A percentile compares a stretch with the other conserved stretches of the same genome.
phyloP scores from a whole-genome alignment of 208 protist species.

The Leptomonas pyrrhocoris region DNA sequence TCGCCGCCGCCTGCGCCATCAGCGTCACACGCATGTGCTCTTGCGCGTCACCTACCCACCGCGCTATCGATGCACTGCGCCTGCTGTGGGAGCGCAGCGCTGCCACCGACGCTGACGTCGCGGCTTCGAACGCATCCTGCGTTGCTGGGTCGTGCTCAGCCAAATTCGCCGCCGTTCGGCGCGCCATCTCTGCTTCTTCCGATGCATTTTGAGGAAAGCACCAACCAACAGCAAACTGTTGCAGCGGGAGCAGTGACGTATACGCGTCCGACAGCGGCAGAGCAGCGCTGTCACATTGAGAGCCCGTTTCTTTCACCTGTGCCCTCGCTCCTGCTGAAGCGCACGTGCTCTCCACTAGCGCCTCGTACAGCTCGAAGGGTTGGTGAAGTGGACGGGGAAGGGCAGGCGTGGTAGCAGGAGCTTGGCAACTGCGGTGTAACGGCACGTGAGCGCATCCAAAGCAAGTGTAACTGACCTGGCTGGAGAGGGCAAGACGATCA shows the following conservation, averaged over 20 bases:
- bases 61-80: not conserved
- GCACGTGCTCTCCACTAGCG: not conserved
- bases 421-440: not conserved
- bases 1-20: not conserved
- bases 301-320: not conserved
- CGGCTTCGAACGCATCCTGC: not conserved
- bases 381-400: not conserved
- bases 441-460: constrained; percentile 48
- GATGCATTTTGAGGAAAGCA: constrained; percentile 24
- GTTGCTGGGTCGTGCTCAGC: too few relatives aligned
- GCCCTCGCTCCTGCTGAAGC: too few relatives aligned
- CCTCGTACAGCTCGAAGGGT: constrained; percentile 3
- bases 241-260: constrained; percentile 7
- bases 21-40: constrained; percentile 1
- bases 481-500: constrained; percentile 19
- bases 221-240: constrained; percentile 30
- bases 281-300: not conserved
- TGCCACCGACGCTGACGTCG: not conserved
- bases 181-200: constrained; percentile 14
- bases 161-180: not conserved
- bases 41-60: not conserved
- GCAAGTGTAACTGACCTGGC: constrained; percentile 48
- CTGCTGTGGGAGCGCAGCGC: not conserved
- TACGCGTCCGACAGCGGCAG: not conserved
- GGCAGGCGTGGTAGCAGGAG: not conserved